Evolutionary conservation across 768 basidiomycete genomes (phyloP).

Genomic region (Suillus subaureus): DNA sequence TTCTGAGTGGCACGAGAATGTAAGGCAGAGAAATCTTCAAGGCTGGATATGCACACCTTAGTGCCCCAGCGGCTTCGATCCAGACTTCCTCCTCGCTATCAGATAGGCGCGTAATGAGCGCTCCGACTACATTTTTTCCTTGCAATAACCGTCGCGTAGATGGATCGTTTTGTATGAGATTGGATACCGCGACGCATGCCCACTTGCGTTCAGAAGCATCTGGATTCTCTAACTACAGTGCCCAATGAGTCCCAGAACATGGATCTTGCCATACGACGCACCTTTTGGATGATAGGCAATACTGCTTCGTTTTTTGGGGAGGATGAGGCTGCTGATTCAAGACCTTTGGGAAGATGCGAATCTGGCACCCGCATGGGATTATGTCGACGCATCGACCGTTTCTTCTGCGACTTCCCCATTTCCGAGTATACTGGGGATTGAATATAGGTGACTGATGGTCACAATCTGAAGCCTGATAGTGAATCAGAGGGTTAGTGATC

Average conservation of each 20-base stretch:
- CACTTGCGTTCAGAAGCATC: constrained; percentile 86
- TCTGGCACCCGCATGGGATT: constrained; percentile 95
- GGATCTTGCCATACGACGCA: constrained; percentile 30
- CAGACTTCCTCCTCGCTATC: constrained; percentile 91
- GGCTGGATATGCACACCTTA: constrained; percentile 54
- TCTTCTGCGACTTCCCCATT: constrained; percentile 97
- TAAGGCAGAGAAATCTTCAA: constrained; percentile 13
- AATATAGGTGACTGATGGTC: background rate
- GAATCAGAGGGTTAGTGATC: background rate
- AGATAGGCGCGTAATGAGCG: constrained; percentile 82
- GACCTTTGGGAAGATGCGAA: constrained; percentile 83
- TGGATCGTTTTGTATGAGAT: constrained; percentile 93
- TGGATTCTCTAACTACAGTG: constrained; percentile 66
- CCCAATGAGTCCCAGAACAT: constrained; percentile 6
- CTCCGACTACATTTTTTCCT: constrained; percentile 87
- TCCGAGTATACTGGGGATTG: background rate
- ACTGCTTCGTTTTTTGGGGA: constrained; percentile 80
- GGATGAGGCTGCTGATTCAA: constrained; percentile 69
- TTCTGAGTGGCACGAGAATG: constrained; percentile 48
- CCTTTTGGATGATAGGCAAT: constrained; percentile 90
- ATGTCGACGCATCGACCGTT: constrained; percentile 80
- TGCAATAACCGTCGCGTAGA: constrained; percentile 88
- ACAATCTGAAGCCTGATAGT: constrained; percentile 3
- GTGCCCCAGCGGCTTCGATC: constrained; percentile 84
- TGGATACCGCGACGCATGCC: constrained; percentile 97